A percentile compares a stretch with the other conserved stretches of the same genome.
Conservation (phyloP, 805 yeast species). For the Starmerella apicola region DNA sequence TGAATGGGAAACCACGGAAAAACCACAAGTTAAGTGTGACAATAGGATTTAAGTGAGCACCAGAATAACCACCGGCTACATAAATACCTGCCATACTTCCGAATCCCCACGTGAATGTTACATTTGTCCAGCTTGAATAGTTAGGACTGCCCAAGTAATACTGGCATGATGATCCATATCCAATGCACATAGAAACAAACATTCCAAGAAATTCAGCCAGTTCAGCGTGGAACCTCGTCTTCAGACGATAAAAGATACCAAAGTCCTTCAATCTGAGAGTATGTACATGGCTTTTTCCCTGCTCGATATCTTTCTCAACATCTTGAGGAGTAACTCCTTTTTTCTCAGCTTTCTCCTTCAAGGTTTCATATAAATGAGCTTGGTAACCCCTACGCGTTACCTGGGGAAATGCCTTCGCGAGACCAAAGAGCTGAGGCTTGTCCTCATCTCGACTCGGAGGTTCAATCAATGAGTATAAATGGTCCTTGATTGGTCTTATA, state of each 20-base stretch:
- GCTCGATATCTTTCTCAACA: not conserved
- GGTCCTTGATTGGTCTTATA: not conserved
- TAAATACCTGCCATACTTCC: slow-evolving; percentile 42
- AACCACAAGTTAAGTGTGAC: slow-evolving; percentile 37
- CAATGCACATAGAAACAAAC: slow-evolving; percentile 34
- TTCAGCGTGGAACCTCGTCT: slow-evolving; percentile 7
- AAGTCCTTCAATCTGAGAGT: slow-evolving; percentile 2
- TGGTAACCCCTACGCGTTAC: slow-evolving; percentile 7
- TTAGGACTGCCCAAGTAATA: slow-evolving; percentile 28
- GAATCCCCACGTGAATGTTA: slow-evolving; percentile 42
- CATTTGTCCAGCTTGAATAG: slow-evolving; percentile 33
- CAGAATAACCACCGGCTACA: slow-evolving; percentile 43
- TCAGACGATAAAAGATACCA: slow-evolving; percentile 1
- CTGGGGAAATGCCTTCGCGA: slow-evolving; percentile 8
- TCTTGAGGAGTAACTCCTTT: too few relatives aligned
- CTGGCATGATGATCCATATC: slow-evolving; percentile 41
- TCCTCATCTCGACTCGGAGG: slow-evolving; percentile 2
- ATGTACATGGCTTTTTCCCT: not conserved
- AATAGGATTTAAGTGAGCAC: slow-evolving; percentile 48
- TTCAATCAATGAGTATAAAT: slow-evolving; percentile 7
- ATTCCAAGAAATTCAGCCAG: slow-evolving; percentile 44
- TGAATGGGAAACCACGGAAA: slow-evolving; percentile 41
- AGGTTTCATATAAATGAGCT: not conserved
- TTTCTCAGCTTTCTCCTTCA: slow-evolving; percentile 1
- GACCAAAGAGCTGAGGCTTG: slow-evolving; percentile 2